Evolutionary conservation across 179 eudicot genomes (phyloP), one percentile per base, ranked within the genome.

Genomic region (Actinidia polygama): DNA sequence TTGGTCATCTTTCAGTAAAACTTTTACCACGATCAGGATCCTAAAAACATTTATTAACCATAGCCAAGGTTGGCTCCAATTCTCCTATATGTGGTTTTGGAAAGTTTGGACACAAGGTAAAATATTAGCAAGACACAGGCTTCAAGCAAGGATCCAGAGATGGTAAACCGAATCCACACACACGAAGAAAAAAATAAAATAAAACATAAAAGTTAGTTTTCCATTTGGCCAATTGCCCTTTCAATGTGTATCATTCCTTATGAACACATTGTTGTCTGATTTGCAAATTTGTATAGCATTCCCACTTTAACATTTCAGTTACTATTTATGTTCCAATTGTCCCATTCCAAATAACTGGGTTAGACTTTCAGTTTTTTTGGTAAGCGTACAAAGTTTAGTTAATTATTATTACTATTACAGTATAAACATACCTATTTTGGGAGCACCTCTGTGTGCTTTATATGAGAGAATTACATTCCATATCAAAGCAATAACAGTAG

Each of bases 391-490:
- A 15, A 21, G 46, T 10, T 23, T 50, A 5, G n/a, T 30, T 10
- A 62, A 21, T 1, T 5, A 62, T 68, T 19, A 68, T 26, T 23
- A 58, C 4, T 54, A 51, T 57, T 6, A 18, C 15, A 63, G 5
- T 9, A 70, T 21, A 57, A 74, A 11, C 82, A 57, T 84, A 88
- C 92, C 85, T 88, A 86, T 85, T 91, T 87, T 10, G 83, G 53
- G 72, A 83, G 58, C 59, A 90, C 86, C 79, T 86, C 93, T 90
- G 85, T 92, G 93, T 82, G 95, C 93, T 89, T 91, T 92, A 76
- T 85, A 90, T 7, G 95, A 92, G 66, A 92, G 87, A 79, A 92
- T 92, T 78, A 92, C 95, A 75, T 92, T 92, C 93, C 95, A 92
- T 36, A 79, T 77, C 80, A 92, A 62, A 82, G 93, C 88, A 50